Base-by-base conservation (phyloP, 768 basidiomycete genomes). In the Hemileccinum rubropunctum region DNA sequence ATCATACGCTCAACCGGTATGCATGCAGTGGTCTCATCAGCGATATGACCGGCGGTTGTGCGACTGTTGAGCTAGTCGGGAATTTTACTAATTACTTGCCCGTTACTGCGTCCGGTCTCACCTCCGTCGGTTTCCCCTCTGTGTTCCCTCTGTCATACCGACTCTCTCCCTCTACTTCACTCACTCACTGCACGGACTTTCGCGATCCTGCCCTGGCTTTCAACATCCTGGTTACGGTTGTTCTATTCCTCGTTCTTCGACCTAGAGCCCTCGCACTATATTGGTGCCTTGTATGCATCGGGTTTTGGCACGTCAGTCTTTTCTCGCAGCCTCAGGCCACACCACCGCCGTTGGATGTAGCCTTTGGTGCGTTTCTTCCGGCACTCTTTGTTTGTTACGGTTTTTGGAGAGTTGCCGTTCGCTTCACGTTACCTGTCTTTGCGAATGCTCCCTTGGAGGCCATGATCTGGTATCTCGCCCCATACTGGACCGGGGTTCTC, bases 281-380 rank as follows among this genome's bases (percentile, higher is more conserved):
- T 66, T 89, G 87, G 86, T 83, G 77, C 59, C 72, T 90, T n/a
- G 81, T 88, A 6, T 88, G 82, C 70, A 86, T 89, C 39, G 87
- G 90, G 2, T 93, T 81, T 64, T 94, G 91, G 91, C 90, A 94
- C 57, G 74, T 91, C 47, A 73, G 80, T 0, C 77, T 94, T 35
- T 91, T 91, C 59, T 87, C 87, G 9, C 85, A 92, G 59, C 86
- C 86, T 6, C 78, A 71, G 40, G 75, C 73, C 1, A 75, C 74
- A 6, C 86, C 88, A 32, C 90, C 92, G 6, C 76, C 78, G 23
- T 67, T 93, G 48, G 81, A 86, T 48, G 71, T 73, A n/a, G 88
- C 81, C 6, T 91, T 94, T 56, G 79, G 77, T 27, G 78, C 80
- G 6, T 94, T 94, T 70, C 74, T 94, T 9, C 91, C 91, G 0